These are phyloP conservation scores for Claviceps sp. DNA, from an alignment of 2,329 filamentous ascomycete species.

Conservation along the genomic window DNA sequence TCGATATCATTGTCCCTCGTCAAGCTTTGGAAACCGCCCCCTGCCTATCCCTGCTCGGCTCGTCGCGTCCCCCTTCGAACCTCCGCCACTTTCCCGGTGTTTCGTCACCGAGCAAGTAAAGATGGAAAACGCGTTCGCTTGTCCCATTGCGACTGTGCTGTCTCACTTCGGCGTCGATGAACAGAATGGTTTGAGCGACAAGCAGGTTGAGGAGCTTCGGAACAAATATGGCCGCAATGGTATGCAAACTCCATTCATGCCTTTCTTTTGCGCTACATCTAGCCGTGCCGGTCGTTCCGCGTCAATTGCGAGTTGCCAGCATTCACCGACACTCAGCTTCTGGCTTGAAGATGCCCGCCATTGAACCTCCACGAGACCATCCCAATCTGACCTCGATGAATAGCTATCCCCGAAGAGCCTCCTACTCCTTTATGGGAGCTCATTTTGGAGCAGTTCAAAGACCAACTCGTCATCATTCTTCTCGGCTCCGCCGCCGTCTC, in stretches of 20 bases:
- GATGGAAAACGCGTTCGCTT: constrained; percentile 53
- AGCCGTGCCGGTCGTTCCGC: constrained; percentile 3
- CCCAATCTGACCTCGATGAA: background rate
- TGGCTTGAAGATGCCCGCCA: background rate
- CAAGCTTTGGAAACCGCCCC: background rate
- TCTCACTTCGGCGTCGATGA: constrained; percentile 43
- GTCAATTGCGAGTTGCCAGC: background rate
- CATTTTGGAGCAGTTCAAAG: constrained; percentile 97
- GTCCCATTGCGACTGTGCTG: constrained; percentile 44
- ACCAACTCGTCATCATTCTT: constrained; percentile 91
- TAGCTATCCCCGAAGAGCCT: constrained; percentile 68
- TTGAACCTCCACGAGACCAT: constrained; percentile 4
- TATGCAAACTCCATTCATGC: constrained; percentile 23
- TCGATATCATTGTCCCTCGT: background rate
- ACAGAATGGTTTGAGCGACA: constrained; percentile 40
- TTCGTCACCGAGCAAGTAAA: constrained; percentile 8
- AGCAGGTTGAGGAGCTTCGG: constrained; percentile 42
- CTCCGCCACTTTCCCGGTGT: constrained; percentile 3
- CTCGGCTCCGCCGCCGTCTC: constrained; percentile 87
- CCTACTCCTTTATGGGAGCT: constrained; percentile 94
- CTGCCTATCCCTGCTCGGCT: constrained; percentile 1
- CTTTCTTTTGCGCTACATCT: background rate
- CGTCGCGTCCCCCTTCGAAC: background rate
- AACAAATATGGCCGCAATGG: constrained; percentile 54
- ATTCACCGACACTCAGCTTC: background rate